Conservation (phyloP, 352 stramenopile species). For the Phytophthora kernoviae region DNA sequence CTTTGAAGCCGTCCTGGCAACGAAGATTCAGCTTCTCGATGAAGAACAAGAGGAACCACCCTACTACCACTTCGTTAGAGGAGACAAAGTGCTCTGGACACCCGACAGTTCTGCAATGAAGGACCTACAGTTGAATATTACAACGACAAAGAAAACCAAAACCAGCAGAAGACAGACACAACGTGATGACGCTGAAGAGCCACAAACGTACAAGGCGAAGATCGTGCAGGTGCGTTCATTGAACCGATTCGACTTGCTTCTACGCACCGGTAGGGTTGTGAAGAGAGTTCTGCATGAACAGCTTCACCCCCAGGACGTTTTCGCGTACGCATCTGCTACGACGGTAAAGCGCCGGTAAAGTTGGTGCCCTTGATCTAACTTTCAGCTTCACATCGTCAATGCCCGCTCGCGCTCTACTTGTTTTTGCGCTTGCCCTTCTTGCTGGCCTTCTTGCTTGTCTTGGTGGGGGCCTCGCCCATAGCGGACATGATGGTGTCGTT, state of each 20-base stretch:
- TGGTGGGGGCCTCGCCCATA: constrained; percentile 50
- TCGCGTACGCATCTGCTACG: constrained; percentile 25
- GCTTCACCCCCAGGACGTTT: constrained; percentile 34
- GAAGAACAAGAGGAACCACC: constrained; percentile 24
- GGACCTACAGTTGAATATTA: not conserved
- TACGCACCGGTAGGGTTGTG: constrained; percentile 47
- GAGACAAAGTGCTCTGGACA: constrained; percentile 47
- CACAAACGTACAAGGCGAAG: constrained; percentile 53
- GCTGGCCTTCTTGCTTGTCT: constrained; percentile 67
- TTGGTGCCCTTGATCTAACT: constrained; percentile 7
- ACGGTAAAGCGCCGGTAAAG: constrained; percentile 13
- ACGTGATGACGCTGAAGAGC: constrained; percentile 17
- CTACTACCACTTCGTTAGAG: constrained; percentile 31
- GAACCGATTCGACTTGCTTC: constrained; percentile 49
- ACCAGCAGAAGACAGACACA: constrained; percentile 1
- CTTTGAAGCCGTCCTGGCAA: constrained; percentile 49
- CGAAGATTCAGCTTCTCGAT: constrained; percentile 44
- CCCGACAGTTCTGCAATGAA: constrained; percentile 16
- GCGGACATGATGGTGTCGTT: constrained; percentile 82
- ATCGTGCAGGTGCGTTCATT: constrained; percentile 45
- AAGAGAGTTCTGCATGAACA: constrained; percentile 51
- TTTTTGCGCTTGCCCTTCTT: constrained; percentile 82
- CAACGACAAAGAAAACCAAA: not conserved
- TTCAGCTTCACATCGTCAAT: not conserved
- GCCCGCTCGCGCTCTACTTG: constrained; percentile 44